A percentile compares a stretch with the other conserved stretches of the same genome.
These are phyloP conservation scores for Suillus tomentosus DNA, from an alignment of 768 basidiomycete genomes.

Conservation along the genomic window DNA sequence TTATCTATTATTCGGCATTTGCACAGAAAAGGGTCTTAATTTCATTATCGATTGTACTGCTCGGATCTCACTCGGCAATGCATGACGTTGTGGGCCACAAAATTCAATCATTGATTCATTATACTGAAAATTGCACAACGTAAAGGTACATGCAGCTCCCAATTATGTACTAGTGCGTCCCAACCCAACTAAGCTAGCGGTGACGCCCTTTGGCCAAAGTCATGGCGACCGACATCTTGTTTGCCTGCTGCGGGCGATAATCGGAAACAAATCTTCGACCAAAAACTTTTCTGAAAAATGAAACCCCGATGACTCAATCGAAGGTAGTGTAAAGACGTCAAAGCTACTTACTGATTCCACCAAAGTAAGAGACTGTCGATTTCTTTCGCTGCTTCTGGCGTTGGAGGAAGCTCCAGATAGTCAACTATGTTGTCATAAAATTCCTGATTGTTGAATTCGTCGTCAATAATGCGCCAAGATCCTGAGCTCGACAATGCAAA, in stretches of 20 bases:
- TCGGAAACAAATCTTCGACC: background rate
- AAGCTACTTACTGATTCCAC: conserved; percentile 11
- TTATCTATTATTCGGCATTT: background rate
- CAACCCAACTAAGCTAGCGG: background rate
- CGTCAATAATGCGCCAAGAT: background rate
- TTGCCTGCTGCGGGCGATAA: background rate
- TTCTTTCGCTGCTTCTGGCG: background rate
- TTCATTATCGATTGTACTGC: background rate
- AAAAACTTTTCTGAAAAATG: background rate
- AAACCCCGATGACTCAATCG: background rate
- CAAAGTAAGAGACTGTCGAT: background rate
- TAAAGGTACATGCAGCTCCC: background rate
- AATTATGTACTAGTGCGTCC: background rate
- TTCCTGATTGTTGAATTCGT: background rate
- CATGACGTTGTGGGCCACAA: background rate
- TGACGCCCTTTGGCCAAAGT: background rate
- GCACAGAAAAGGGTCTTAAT: background rate
- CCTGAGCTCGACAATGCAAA: background rate
- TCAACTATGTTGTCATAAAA: background rate
- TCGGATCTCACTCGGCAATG: background rate
- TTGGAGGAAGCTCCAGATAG: background rate
- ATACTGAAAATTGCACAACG: background rate
- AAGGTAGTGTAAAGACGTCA: background rate
- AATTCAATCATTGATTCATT: background rate
- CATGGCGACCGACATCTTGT: background rate